Evolutionary conservation across 2,329 filamentous ascomycete genomes (phyloP).

Genomic region (Venturia carpophila): DNA sequence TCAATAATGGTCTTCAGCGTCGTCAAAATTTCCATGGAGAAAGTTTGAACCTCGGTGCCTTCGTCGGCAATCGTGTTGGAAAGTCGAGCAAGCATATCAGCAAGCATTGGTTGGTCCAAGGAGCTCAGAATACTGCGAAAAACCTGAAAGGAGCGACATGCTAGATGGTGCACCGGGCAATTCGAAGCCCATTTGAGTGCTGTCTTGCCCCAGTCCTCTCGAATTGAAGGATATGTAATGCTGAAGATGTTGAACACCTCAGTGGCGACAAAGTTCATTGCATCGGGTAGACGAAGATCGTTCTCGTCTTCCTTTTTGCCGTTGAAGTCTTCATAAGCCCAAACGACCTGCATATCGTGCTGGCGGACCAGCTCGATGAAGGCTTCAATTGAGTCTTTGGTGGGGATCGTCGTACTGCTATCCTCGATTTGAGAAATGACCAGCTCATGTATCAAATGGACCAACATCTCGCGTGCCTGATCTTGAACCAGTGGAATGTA

Average conservation of each 20-base stretch:
- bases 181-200: constrained; percentile 94
- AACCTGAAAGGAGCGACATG: constrained; percentile 94
- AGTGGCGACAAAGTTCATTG: constrained; percentile 78
- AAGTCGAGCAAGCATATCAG: constrained; percentile 88
- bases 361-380: constrained; percentile 80
- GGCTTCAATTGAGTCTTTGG: constrained; percentile 72
- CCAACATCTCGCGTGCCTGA: constrained; percentile 93
- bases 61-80: constrained; percentile 97
- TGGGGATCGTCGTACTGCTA: constrained; percentile 52
- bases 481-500: constrained; percentile 93
- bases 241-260: constrained; percentile 82
- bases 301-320: constrained; percentile 64
- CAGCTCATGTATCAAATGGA: constrained; percentile 92
- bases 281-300: constrained; percentile 71
- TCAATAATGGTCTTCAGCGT: constrained; percentile 87
- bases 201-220: constrained; percentile 83
- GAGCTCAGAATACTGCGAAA: constrained; percentile 90
- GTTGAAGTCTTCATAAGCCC: constrained; percentile 90
- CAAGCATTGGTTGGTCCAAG: constrained; percentile 86
- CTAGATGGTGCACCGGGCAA: constrained; percentile 87
- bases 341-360: constrained; percentile 77
- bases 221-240: constrained; percentile 74
- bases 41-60: constrained; percentile 85
- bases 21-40: constrained; percentile 95
- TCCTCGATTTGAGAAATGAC: constrained; percentile 75